Percentiles rank a stretch among this genome's conserved stretches.
phyloP scores from a whole-genome alignment of 495 filamentous ascomycete species.

The Aspergillus leporis region DNA sequence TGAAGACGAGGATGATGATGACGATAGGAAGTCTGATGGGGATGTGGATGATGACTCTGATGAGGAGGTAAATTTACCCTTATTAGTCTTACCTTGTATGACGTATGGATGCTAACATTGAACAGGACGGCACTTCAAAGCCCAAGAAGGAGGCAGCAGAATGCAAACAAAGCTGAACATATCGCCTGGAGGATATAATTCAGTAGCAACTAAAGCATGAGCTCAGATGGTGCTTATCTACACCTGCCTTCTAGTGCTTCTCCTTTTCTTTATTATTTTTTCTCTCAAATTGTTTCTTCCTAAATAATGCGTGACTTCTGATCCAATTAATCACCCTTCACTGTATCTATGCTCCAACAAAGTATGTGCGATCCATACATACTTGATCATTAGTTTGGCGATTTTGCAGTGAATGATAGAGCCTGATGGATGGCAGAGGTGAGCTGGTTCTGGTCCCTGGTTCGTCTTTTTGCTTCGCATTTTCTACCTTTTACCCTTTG shows the following conservation, averaged over 20 bases:
- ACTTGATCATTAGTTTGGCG: constrained; percentile 3
- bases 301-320: constrained; percentile 28
- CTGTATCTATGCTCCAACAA: constrained; percentile 24
- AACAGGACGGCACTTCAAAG: constrained; percentile 89
- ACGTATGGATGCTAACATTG: constrained; percentile 29
- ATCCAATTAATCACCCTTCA: constrained; percentile 19
- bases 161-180: constrained; percentile 93
- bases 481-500: background rate
- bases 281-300: constrained; percentile 28
- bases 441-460: background rate
- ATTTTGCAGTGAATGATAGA: background rate
- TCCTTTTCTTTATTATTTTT: constrained; percentile 13
- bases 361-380: constrained; percentile 27
- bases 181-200: constrained; percentile 5
- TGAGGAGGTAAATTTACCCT: constrained; percentile 72
- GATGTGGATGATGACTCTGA: constrained; percentile 75
- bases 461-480: background rate
- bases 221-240: background rate
- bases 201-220: background rate
- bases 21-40: constrained; percentile 53
- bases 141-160: constrained; percentile 98
- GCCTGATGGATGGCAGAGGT: background rate
- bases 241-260: background rate
- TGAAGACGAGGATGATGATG: constrained; percentile 70
- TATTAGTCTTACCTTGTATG: constrained; percentile 6